These are phyloP conservation scores for Lichtheimia hyalospora DNA, from an alignment of 371 early-diverging fungal species.

Conservation along the genomic window DNA sequence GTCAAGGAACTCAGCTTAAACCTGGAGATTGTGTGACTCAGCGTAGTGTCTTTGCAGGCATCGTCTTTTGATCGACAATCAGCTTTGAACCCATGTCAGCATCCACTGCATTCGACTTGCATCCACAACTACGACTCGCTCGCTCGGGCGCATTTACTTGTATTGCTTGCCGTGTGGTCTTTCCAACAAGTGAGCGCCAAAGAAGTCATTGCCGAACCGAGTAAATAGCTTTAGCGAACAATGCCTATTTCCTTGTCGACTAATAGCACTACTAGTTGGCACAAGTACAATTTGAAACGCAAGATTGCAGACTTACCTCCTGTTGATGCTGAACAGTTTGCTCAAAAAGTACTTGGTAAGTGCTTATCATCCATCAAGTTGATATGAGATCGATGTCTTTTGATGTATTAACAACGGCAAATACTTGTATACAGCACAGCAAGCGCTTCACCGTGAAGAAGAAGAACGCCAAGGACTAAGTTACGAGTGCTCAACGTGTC, in stretches of 20 bases:
- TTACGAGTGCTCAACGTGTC: slow-evolving; percentile 43
- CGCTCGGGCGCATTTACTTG: slow-evolving; percentile 53
- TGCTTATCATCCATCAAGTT: not conserved
- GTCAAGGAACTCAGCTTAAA: no score
- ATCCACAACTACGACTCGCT: no score
- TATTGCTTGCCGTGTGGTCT: slow-evolving; percentile 83
- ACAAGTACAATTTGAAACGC: slow-evolving; percentile 88
- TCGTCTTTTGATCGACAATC: no score
- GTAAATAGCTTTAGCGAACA: slow-evolving; percentile 20
- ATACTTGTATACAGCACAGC: slow-evolving; percentile 36
- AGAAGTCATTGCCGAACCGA: slow-evolving; percentile 84
- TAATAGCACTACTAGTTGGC: slow-evolving; percentile 56
- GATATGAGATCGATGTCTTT: not conserved
- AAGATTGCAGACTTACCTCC: slow-evolving; percentile 81
- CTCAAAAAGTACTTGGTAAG: slow-evolving; percentile 58
- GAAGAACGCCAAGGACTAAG: slow-evolving; percentile 37
- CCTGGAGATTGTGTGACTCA: no score
- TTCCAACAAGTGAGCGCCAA: slow-evolving; percentile 79
- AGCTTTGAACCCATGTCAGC: no score
- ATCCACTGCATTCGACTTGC: no score
- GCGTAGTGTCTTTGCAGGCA: no score
- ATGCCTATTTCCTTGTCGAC: not conserved
- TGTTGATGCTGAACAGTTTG: slow-evolving; percentile 74
- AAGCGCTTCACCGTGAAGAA: slow-evolving; percentile 41
- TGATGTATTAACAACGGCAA: not conserved